A percentile compares a stretch with the other conserved stretches of the same genome.
Conservation (phyloP, 495 filamentous ascomycete genomes). For the Xylaria sp. region DNA sequence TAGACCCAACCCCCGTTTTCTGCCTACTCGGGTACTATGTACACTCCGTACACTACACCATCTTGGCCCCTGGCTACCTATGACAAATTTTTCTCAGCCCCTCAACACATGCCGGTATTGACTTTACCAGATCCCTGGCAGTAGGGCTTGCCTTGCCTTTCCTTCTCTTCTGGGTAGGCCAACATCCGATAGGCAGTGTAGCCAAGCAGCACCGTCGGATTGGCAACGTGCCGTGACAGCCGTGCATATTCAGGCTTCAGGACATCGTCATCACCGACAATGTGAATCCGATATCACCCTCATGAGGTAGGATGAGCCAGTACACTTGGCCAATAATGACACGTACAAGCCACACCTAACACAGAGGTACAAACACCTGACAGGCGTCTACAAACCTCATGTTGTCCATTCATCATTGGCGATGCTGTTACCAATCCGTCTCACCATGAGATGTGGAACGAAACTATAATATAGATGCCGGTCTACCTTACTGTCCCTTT, state of each 20-base stretch:
- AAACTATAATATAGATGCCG: neutral
- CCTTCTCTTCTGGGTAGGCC: neutral
- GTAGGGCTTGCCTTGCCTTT: neutral
- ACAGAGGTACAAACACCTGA: conserved; percentile 9
- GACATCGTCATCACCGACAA: conserved; percentile 7
- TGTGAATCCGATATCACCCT: neutral
- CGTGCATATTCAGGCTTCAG: neutral
- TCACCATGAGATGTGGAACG: conserved; percentile 17
- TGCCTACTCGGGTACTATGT: conserved; percentile 2
- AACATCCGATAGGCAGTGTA: conserved; percentile 16
- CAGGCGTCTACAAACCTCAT: neutral
- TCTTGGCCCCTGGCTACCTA: neutral
- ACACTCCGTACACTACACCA: neutral
- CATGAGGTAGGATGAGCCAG: neutral
- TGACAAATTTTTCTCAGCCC: conserved; percentile 14
- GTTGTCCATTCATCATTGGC: neutral
- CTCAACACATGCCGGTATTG: neutral
- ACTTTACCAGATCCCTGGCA: neutral
- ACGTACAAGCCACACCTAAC: neutral
- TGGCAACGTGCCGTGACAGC: conserved; percentile 8
- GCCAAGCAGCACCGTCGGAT: neutral
- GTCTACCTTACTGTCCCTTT: neutral
- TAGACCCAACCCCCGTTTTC: conserved; percentile 12
- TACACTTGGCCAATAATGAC: neutral
- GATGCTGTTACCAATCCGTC: conserved; percentile 15